Conservation (phyloP, 2,329 filamentous ascomycete species). For the Calonectria fujianensis region DNA sequence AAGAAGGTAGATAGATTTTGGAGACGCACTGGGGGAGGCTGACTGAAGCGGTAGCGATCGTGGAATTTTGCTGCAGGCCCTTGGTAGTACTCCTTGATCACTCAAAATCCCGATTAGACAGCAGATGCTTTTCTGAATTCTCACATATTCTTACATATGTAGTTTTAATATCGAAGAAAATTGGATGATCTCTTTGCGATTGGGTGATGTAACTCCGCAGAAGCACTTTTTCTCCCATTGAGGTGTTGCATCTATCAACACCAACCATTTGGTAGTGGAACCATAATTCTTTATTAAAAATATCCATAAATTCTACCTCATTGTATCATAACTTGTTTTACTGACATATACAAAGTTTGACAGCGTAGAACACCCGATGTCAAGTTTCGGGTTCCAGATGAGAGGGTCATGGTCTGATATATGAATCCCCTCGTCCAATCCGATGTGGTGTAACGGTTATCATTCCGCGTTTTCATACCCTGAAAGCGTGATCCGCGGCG, state of each 20-base stretch:
- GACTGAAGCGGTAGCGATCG: neutral
- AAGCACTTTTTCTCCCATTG: too few relatives aligned
- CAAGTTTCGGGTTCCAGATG: neutral
- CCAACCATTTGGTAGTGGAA: too few relatives aligned
- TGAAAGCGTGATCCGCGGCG: neutral
- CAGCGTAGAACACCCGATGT: neutral
- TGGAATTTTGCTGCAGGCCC: neutral
- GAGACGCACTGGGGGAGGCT: neutral
- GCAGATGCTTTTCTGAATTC: neutral
- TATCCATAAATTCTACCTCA: too few relatives aligned
- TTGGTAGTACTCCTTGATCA: neutral
- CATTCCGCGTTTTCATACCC: neutral
- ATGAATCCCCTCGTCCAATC: neutral
- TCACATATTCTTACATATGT: too few relatives aligned
- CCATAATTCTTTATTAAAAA: too few relatives aligned
- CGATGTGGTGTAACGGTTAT: constrained; percentile 4
- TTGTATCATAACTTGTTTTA: too few relatives aligned
- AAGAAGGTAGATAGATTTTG: neutral
- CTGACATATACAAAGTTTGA: too few relatives aligned
- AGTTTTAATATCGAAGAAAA: too few relatives aligned
- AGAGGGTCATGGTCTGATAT: neutral
- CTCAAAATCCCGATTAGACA: too few relatives aligned
- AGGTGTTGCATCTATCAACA: too few relatives aligned
- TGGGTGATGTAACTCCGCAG: too few relatives aligned
- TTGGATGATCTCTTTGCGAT: too few relatives aligned